Evolutionary conservation across 306 rosid species (phyloP), one percentile per base, ranked within the genome.

Genomic region (Urtica urens): DNA sequence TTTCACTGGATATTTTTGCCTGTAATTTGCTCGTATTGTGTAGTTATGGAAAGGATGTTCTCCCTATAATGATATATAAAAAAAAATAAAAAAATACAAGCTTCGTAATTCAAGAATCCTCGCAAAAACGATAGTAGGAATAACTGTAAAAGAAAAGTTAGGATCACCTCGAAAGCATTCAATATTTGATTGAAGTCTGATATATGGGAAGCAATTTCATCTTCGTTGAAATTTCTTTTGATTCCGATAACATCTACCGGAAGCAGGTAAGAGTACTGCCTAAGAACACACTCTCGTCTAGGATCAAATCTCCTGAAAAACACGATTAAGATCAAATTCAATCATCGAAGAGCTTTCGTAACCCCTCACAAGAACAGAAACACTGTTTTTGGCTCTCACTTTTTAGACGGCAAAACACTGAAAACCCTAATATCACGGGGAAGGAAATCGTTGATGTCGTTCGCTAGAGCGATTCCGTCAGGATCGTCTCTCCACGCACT

Each of bases 41-140:
- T 90, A 90, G 58, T 90, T 90, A 72, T 90, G 97, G 67, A 90
- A 84, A 71, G 92, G 92, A 64, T 81, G 82, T 24, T 70, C 80
- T 38, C 95, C 97, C 97, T 90, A 59, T 58, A n/a, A 51, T 38
- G 66, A 50, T 45, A 26, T 2, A 69, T 28, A 4, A 28, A 4
- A 38, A 16, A 38, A 11, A 19, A 55, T 23, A 41, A 54, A 28
- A 44, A 21, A 58, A 11, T 13, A 48, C 21, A 62, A 43, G 61
- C 17, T 23, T 23, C 8, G 15, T 20, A 64, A 31, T 14, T 57
- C 22, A 23, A 31, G 10, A 33, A 38, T 11, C 22, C 31, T 41
- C 34, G 41, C 25, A 22, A 19, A 27, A 5, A 24, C n/a, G 11
- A 38, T 6, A 27, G 39, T 4, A 14, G 18, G 22, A 46, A 23